phyloP scores from a whole-genome alignment of 2,329 filamentous ascomycete species.

The Aspergillus uvarum region DNA sequence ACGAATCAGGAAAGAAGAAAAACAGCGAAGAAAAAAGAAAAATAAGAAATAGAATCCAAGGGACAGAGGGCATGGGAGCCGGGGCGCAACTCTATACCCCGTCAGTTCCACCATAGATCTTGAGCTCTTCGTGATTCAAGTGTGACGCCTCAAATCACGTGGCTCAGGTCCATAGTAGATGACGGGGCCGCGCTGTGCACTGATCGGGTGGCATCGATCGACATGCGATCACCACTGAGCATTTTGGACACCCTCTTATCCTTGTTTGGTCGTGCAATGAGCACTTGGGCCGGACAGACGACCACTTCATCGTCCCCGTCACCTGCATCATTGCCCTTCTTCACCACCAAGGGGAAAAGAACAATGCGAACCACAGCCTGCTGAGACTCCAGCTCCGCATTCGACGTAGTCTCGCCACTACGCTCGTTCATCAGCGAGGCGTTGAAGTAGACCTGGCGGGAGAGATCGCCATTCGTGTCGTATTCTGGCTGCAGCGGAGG shows the following conservation, averaged over 20 bases:
- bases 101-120: neutral
- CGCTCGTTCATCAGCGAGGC: conserved; percentile 93
- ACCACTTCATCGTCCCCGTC: conserved; percentile 92
- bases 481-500: conserved; percentile 93
- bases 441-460: conserved; percentile 87
- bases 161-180: conserved; percentile 45
- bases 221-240: conserved; percentile 45
- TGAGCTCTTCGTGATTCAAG: conserved; percentile 22
- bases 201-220: conserved; percentile 40
- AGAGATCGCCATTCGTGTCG: conserved; percentile 85
- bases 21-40: neutral
- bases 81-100: neutral
- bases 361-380: conserved; percentile 83
- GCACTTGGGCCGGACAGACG: conserved; percentile 90
- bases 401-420: conserved; percentile 66
- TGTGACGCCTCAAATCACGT: conserved; percentile 47
- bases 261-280: conserved; percentile 63
- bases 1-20: neutral
- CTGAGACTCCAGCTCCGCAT: conserved; percentile 76
- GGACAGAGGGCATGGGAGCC: neutral
- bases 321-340: conserved; percentile 86
- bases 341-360: conserved; percentile 92
- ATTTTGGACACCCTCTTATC: conserved; percentile 41
- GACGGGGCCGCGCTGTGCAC: conserved; percentile 46
- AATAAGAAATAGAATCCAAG: too few relatives aligned